These are phyloP conservation scores for Penicillium sp. DNA, from an alignment of 2,329 filamentous ascomycete genomes.

Conservation along the genomic window DNA sequence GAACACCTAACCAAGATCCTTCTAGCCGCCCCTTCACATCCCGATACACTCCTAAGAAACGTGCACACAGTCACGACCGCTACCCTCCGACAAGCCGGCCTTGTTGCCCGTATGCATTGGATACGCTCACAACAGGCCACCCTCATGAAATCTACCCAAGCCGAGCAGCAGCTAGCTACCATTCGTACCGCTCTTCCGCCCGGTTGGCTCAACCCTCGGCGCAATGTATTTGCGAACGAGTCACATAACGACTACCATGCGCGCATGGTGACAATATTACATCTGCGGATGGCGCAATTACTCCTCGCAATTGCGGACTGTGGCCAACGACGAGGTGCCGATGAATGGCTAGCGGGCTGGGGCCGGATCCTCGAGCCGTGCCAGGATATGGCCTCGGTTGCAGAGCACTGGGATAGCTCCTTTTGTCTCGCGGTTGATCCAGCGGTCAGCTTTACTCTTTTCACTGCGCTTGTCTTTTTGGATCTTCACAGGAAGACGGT, in stretches of 20 bases:
- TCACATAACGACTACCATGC: constrained; percentile 28
- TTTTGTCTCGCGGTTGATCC: constrained; percentile 39
- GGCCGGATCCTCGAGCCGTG: constrained; percentile 35
- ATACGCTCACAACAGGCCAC: background rate
- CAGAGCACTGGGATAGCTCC: constrained; percentile 39
- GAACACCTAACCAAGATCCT: background rate
- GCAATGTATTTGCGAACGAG: constrained; percentile 37
- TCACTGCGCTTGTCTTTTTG: constrained; percentile 34
- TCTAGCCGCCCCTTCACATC: background rate
- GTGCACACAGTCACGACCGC: constrained; percentile 4
- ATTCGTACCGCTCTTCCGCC: constrained; percentile 34
- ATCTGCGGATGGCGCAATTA: background rate
- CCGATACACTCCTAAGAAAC: constrained; percentile 1
- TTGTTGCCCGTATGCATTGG: background rate
- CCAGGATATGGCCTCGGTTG: constrained; percentile 36
- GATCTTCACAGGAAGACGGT: constrained; percentile 32
- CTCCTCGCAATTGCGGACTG: constrained; percentile 20
- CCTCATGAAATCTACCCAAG: background rate
- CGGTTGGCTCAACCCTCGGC: constrained; percentile 36
- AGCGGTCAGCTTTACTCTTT: constrained; percentile 41
- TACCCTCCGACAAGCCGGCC: constrained; percentile 10
- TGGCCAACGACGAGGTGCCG: constrained; percentile 28
- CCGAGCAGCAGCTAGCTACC: constrained; percentile 12
- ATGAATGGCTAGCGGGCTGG: constrained; percentile 35
- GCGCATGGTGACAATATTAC: background rate